phyloP scores from a whole-genome alignment of 768 basidiomycete species.

The Tubosaeta sp. region DNA sequence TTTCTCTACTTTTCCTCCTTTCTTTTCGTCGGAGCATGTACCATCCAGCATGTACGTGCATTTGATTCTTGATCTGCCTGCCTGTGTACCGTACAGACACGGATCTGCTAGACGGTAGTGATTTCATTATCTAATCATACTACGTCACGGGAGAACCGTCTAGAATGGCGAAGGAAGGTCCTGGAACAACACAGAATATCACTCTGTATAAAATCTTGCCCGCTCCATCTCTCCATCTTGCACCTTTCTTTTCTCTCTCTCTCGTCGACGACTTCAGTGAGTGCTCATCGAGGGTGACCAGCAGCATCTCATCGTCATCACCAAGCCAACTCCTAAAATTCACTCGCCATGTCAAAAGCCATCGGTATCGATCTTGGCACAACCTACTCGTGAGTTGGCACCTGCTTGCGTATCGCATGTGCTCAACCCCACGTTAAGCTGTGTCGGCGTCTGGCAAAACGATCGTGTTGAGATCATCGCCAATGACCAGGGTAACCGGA shows the following conservation, averaged over 20 bases:
- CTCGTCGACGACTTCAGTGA: slow-evolving; percentile 16
- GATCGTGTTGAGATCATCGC: slow-evolving; percentile 99
- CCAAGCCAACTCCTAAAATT: slow-evolving; percentile 7
- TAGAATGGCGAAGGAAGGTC: slow-evolving; percentile 32
- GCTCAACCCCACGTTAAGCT: slow-evolving; percentile 43
- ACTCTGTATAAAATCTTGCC: slow-evolving; percentile 27
- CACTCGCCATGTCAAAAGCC: slow-evolving; percentile 61
- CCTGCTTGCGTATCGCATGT: background rate
- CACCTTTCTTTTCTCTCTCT: slow-evolving; percentile 6
- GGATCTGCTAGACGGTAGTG: slow-evolving; percentile 23
- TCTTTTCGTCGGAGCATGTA: slow-evolving; percentile 21
- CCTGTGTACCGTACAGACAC: slow-evolving; percentile 25
- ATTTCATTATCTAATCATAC: slow-evolving; percentile 31
- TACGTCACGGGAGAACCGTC: slow-evolving; percentile 32
- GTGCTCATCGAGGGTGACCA: slow-evolving; percentile 7
- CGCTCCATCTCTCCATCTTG: slow-evolving; percentile 3
- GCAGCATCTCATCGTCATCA: slow-evolving; percentile 5
- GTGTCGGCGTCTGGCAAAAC: slow-evolving; percentile 99
- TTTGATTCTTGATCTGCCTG: slow-evolving; percentile 16
- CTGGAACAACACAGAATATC: slow-evolving; percentile 31
- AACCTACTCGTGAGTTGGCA: slow-evolving; percentile 75
- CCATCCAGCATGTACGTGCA: slow-evolving; percentile 25
- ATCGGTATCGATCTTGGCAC: slow-evolving; percentile 91
- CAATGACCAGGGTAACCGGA: slow-evolving; percentile 93
- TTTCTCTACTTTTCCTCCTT: slow-evolving; percentile 4